phyloP scores from a whole-genome alignment of 176 grass and related monocot genomes.

The Aegilops speltoides region DNA sequence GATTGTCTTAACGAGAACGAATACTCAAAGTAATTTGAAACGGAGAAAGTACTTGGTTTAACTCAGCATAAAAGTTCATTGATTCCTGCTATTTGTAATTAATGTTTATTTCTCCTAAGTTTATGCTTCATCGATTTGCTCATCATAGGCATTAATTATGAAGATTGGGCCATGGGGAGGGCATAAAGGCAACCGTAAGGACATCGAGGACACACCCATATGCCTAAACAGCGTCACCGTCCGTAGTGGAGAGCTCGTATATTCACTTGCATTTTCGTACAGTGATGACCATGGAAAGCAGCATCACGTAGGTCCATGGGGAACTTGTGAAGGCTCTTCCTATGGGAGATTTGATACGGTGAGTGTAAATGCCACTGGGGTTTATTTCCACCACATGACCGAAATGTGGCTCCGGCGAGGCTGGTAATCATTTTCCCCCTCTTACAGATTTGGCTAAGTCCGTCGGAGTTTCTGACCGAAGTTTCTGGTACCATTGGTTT shows the following conservation, averaged over 20 bases:
- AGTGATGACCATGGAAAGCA: neutral
- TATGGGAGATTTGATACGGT: neutral
- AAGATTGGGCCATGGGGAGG: neutral
- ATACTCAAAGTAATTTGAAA: too few species aligned
- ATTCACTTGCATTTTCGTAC: neutral
- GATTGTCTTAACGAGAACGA: too few species aligned
- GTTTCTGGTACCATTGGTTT: neutral
- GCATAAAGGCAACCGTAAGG: neutral
- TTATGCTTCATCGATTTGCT: neutral
- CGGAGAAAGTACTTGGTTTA: neutral
- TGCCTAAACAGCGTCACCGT: neutral
- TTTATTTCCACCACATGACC: neutral
- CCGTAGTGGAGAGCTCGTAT: neutral
- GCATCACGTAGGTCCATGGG: neutral
- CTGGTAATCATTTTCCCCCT: neutral
- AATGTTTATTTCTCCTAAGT: neutral
- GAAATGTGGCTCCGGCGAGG: neutral
- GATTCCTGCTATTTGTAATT: neutral
- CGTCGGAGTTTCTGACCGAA: neutral
- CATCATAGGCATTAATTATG: neutral
- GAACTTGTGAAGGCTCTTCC: neutral
- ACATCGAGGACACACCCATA: neutral
- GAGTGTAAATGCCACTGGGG: neutral
- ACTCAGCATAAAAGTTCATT: too few species aligned
- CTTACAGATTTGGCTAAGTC: neutral